Conservation (phyloP, 331 rosid species). For the Quercus lobata region DNA sequence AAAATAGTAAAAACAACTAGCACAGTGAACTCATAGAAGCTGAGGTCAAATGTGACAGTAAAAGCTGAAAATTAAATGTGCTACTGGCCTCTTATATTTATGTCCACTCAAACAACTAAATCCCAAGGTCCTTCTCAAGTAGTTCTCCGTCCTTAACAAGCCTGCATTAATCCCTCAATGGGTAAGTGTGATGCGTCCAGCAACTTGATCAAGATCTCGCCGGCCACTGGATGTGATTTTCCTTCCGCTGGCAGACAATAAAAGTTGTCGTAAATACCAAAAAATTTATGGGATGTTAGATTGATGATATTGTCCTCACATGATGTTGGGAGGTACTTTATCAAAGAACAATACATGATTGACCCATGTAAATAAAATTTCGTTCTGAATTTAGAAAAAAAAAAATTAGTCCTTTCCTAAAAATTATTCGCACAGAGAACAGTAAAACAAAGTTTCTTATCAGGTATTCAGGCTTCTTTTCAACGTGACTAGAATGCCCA, state of each 20-base stretch:
- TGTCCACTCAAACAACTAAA: background rate
- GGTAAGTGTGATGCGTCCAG: background rate
- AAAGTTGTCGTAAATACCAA: too few species aligned
- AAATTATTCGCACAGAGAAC: background rate
- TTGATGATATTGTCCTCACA: background rate
- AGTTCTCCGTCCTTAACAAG: background rate
- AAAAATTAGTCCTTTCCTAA: background rate
- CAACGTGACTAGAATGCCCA: background rate
- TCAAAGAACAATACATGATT: too few species aligned
- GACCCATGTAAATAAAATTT: background rate
- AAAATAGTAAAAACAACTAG: too few species aligned
- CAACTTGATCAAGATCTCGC: slow-evolving; percentile 3
- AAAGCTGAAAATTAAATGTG: background rate
- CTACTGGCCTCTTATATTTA: background rate
- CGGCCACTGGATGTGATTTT: background rate
- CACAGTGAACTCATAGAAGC: too few species aligned
- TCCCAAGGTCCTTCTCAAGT: background rate
- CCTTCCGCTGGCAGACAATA: background rate
- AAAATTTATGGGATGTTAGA: background rate
- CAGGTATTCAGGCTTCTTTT: background rate
- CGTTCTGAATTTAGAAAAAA: background rate
- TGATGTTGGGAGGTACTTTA: background rate
- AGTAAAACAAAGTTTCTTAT: background rate
- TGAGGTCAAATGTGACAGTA: too few species aligned
- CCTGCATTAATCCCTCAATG: background rate